phyloP scores from a whole-genome alignment of 2,329 filamentous ascomycete species.

The Arthrobotrys musiformis region DNA sequence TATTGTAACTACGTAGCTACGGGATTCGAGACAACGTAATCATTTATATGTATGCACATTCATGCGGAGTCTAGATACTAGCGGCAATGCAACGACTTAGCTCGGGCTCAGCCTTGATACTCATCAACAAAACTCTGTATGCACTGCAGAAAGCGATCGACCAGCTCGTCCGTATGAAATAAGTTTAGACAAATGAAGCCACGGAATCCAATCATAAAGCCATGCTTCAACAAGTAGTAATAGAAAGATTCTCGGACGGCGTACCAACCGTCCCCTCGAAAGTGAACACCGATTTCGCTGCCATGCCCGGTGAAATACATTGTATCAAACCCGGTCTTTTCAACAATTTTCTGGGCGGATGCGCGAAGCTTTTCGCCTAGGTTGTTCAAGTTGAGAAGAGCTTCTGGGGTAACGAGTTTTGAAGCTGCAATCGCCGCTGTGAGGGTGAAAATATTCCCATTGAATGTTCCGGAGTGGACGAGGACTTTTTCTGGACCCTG shows the following conservation, averaged over 20 bases:
- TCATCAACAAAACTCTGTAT: not conserved
- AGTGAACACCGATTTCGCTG: not conserved
- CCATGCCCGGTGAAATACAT: conserved; percentile 7
- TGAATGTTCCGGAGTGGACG: conserved; percentile 73
- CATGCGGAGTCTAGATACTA: too few relatives aligned
- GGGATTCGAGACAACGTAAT: too few relatives aligned
- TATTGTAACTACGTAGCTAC: too few relatives aligned
- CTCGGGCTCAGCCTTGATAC: not conserved
- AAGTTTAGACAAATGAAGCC: not conserved
- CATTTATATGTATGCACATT: too few relatives aligned
- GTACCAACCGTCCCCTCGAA: not conserved
- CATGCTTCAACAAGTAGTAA: not conserved
- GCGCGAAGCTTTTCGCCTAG: conserved; percentile 30
- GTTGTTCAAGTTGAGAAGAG: conserved; percentile 12
- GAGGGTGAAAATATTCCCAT: conserved; percentile 74
- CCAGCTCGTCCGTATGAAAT: not conserved
- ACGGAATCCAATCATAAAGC: not conserved
- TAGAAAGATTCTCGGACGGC: not conserved
- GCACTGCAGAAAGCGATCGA: not conserved
- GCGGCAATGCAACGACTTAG: too few relatives aligned
- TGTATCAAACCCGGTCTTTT: not conserved
- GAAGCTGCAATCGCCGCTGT: conserved; percentile 65
- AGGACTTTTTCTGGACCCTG: conserved; percentile 60
- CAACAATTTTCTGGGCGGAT: not conserved
- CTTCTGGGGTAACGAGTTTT: conserved; percentile 2